Percentiles rank a stretch among this genome's conserved stretches.
Conservation (phyloP, 1,284 basidiomycete species). For the Boletus semigastroideus region DNA sequence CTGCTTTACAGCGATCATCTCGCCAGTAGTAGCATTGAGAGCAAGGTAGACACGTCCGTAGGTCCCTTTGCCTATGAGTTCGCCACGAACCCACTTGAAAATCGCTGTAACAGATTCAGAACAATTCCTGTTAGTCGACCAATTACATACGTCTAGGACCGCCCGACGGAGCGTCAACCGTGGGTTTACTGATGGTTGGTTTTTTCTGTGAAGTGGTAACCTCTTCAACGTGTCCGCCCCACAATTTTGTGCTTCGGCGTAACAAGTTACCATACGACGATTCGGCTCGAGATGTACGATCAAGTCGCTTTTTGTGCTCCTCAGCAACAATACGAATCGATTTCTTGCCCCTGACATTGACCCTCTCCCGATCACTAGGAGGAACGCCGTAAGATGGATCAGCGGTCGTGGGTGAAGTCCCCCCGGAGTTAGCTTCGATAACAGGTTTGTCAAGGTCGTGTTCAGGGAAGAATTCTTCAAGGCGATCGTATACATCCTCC, state of each 20-base stretch:
- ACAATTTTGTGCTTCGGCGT: slow-evolving; percentile 90
- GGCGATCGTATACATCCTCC: slow-evolving; percentile 90
- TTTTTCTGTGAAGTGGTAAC: slow-evolving; percentile 71
- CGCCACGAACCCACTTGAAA: slow-evolving; percentile 98
- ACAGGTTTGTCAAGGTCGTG: slow-evolving; percentile 97
- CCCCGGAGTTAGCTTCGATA: slow-evolving; percentile 80
- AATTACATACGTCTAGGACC: slow-evolving; percentile 57
- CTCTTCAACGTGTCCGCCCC: slow-evolving; percentile 93
- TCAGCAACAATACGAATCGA: slow-evolving; percentile 92
- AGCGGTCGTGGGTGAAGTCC: slow-evolving; percentile 71
- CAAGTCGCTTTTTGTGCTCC: slow-evolving; percentile 70
- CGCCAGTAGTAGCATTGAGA: slow-evolving; percentile 96
- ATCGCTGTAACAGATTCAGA: slow-evolving; percentile 55
- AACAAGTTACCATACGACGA: slow-evolving; percentile 51
- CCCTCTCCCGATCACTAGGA: slow-evolving; percentile 41
- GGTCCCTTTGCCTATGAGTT: slow-evolving; percentile 95
- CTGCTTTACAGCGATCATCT: slow-evolving; percentile 99
- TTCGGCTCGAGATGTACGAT: slow-evolving; percentile 56
- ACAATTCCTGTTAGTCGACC: slow-evolving; percentile 15
- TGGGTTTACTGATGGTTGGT: slow-evolving; percentile 43
- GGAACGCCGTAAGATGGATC: slow-evolving; percentile 49
- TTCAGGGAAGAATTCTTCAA: slow-evolving; percentile 95
- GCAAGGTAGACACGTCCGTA: slow-evolving; percentile 97
- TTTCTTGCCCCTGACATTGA: slow-evolving; percentile 61
- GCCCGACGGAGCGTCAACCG: slow-evolving; percentile 57